phyloP scores from a whole-genome alignment of 305 asterid species.

The Rubia peregrina region DNA sequence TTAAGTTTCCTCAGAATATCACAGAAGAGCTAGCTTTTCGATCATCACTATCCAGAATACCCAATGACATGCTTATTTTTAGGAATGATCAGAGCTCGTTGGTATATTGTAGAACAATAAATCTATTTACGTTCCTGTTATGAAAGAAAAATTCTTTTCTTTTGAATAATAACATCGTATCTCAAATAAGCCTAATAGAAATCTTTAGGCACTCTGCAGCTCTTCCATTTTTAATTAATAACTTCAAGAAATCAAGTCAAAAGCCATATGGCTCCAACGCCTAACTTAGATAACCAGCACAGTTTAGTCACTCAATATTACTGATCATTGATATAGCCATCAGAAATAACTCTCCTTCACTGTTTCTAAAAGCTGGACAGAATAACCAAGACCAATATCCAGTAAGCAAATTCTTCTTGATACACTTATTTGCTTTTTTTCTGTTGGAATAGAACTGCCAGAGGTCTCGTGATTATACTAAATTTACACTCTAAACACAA shows the following conservation, averaged over 20 bases:
- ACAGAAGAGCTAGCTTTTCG: background rate
- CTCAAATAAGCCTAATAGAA: background rate
- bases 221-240: background rate
- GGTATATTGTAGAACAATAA: background rate
- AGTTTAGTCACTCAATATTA: background rate
- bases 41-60: background rate
- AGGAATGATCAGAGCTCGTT: background rate
- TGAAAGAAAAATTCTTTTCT: background rate
- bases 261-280: background rate
- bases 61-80: background rate
- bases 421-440: background rate
- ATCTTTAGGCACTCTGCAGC: background rate
- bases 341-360: background rate
- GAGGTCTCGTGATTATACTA: background rate
- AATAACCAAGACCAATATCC: background rate
- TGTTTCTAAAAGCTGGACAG: background rate
- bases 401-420: background rate
- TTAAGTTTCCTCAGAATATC: background rate
- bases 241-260: background rate
- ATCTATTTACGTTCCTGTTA: background rate
- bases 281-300: background rate
- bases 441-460: background rate
- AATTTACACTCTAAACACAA: background rate
- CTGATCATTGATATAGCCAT: background rate
- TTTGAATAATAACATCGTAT: background rate